Evolutionary conservation across 2,329 filamentous ascomycete genomes (phyloP), one percentile per base, ranked within the genome.

Genomic region (Ustulina deusta): DNA sequence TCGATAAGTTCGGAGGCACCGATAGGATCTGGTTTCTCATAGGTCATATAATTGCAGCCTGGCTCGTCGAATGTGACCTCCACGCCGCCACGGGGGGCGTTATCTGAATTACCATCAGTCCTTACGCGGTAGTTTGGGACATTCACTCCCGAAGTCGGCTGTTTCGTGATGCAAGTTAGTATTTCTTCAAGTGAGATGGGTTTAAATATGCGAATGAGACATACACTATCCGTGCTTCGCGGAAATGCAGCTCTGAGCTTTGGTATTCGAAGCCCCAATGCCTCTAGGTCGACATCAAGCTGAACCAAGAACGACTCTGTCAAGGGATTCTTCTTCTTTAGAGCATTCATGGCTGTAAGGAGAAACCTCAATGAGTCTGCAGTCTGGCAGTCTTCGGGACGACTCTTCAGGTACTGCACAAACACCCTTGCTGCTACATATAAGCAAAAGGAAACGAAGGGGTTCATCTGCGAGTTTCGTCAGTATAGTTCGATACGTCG

Each of bases 341-440:
- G 81, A 3, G 93, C 93, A 72, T 94, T 92, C 90, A 99, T 97
- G 5, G 95, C 94, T 22, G 91, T 90, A 1, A 98, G 86, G 17
- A 98, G 85, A 77, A 99, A 98, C 63, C 94, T 90, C n/a, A 98
- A 82, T 0, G 94, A 94, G 63, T 95, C 91, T 20, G 85, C 89
- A 71, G 89, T 92, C 79, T 89, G 92, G 76, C 85, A 89, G 79
- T 98, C 95, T 34, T 95, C 91, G 0, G 94, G 93, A n/a, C 91
- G 87, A 64, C 92, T 96, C 80, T 97, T 97, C n/a, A 98, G 85
- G 75, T 97, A 97, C 78, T 98, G 95, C 7, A 98, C 91, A 76
- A 98, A 98, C 0, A 98, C 95, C 59, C 96, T 89, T 25, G 95
- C 93, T 11, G 95, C 92, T n/a, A 98, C 94, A 74, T 97, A 98